Conservation (phyloP, 2,329 filamentous ascomycete genomes). For the Fusarium denticulatum region DNA sequence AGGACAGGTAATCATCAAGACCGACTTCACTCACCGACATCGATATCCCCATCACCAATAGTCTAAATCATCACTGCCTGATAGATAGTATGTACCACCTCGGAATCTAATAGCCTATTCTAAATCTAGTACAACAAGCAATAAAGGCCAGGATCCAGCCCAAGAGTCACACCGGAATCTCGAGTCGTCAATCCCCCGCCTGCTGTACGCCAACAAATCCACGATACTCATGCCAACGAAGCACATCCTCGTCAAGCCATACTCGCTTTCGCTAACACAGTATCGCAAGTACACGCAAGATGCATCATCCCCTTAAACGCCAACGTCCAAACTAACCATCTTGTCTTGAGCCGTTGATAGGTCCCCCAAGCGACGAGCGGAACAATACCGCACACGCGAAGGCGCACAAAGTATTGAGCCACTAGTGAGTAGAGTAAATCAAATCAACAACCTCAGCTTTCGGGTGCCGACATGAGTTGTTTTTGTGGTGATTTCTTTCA, state of each 20-base stretch:
- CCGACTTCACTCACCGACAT: background rate
- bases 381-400: constrained; percentile 27
- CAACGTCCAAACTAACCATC: background rate
- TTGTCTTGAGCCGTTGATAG: constrained; percentile 17
- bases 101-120: constrained; percentile 1
- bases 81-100: background rate
- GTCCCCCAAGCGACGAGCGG: constrained; percentile 27
- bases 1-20: background rate
- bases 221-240: background rate
- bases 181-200: constrained; percentile 4
- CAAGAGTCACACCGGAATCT: background rate
- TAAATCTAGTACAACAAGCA: background rate
- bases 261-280: background rate
- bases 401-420: constrained; percentile 15
- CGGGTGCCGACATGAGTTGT: constrained; percentile 12
- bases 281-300: background rate
- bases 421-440: background rate
- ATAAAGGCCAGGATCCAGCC: background rate
- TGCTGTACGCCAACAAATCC: background rate
- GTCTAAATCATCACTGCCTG: background rate
- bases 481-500: background rate
- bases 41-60: background rate
- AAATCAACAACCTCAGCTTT: background rate
- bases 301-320: background rate
- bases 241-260: background rate